A percentile compares a stretch with the other conserved stretches of the same genome.
Evolutionary conservation across 1,139 yeast species (phyloP).

Genomic region (Pichia sp.): DNA sequence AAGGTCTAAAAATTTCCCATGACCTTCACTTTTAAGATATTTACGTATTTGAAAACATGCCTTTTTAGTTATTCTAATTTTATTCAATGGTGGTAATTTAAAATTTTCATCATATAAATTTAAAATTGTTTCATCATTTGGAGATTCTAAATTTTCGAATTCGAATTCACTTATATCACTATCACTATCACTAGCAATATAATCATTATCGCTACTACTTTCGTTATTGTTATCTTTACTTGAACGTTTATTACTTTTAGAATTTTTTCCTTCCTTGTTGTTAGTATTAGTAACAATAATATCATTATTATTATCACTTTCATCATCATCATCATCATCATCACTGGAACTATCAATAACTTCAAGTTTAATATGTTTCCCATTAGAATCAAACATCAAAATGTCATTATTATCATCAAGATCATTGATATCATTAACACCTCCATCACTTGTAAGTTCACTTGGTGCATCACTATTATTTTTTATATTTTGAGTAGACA

Average conservation of each 20-base stretch:
- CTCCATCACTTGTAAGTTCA: neutral
- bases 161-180: slow-evolving; percentile 15
- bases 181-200: slow-evolving; percentile 1
- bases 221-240: neutral
- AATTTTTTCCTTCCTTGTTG: too few relatives aligned
- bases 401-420: neutral
- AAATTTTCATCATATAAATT: slow-evolving; percentile 7
- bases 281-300: neutral
- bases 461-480: neutral
- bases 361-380: slow-evolving; percentile 1
- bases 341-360: slow-evolving; percentile 4
- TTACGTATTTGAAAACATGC: slow-evolving; percentile 47
- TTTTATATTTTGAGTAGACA: slow-evolving; percentile 3
- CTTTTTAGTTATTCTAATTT: slow-evolving; percentile 31
- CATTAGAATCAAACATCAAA: neutral
- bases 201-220: neutral
- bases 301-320: neutral
- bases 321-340: neutral
- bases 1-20: slow-evolving; percentile 38
- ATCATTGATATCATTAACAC: neutral
- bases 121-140: slow-evolving; percentile 9
- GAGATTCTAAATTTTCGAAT: slow-evolving; percentile 6
- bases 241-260: neutral
- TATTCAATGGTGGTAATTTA: slow-evolving; percentile 17
- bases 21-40: slow-evolving; percentile 57